Percentiles rank a stretch among this genome's conserved stretches.
Evolutionary conservation across 2,329 filamentous ascomycete species (phyloP).

Genomic region (Xylaria sp.): DNA sequence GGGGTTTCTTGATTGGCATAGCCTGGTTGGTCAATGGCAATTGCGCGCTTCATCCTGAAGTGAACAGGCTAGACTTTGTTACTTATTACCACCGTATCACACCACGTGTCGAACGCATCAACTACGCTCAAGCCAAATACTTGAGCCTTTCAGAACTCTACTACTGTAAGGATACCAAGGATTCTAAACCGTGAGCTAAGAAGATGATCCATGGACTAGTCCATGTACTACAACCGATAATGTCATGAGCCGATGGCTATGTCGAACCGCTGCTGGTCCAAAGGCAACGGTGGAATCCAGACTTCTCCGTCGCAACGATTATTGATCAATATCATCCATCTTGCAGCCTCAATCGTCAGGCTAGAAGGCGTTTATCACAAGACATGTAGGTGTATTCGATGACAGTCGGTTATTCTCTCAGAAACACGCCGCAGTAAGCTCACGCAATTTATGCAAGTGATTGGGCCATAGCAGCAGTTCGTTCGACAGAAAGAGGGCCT

Average conservation of each 20-base stretch:
- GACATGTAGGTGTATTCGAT: slow-evolving; percentile 16
- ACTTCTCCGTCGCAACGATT: slow-evolving; percentile 5
- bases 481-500: slow-evolving; percentile 14
- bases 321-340: slow-evolving; percentile 10
- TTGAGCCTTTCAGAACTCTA: background rate
- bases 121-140: background rate
- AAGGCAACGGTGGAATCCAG: slow-evolving; percentile 19
- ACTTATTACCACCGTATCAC: slow-evolving; percentile 1
- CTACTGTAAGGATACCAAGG: no score
- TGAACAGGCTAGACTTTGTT: background rate
- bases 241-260: background rate
- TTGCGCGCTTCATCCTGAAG: background rate
- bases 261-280: background rate
- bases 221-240: background rate
- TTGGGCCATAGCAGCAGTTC: slow-evolving; percentile 22
- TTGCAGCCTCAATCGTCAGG: slow-evolving; percentile 1
- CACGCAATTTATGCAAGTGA: slow-evolving; percentile 12
- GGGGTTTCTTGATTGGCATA: slow-evolving; percentile 1
- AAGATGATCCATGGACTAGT: no score
- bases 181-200: no score
- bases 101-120: background rate
- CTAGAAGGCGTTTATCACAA: background rate
- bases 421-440: slow-evolving; percentile 23
- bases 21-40: slow-evolving; percentile 22
- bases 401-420: slow-evolving; percentile 28